Evolutionary conservation across 257 asterid genomes (phyloP), one percentile per base, ranked within the genome.

Genomic region (Forsythia suspensa): DNA sequence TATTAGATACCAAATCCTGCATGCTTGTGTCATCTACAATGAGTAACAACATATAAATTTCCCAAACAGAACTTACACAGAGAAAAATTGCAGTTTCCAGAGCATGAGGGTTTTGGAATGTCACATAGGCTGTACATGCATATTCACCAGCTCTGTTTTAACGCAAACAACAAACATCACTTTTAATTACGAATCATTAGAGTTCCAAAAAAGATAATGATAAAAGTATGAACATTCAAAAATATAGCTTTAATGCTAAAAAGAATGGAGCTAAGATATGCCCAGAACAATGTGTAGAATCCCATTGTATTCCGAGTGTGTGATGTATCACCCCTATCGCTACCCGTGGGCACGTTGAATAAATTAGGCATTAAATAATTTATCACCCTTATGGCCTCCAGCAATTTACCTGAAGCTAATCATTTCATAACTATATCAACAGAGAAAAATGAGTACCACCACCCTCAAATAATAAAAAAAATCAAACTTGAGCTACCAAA

Each of bases 61-160:
- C 57, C 42, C 71, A 70, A 52, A 76, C 70, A 36, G 80, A 70
- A 81, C 98, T 94, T 90, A 96, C 99, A 91, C 94, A 91, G 85
- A 96, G 97, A 83, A 96, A 90, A 63, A 94, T 89, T 68, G 97
- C 99, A 16, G 99, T 96, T 89, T 96, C 99, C 88, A 91, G 79
- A 84, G 98, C 92, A 88, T 94, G 96, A 59, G 92, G 71, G 82
- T 89, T 90, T 82, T 68, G 89, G 86, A 96, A 96, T 43, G 99
- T 91, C 82, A 96, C 98, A 71, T 96, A 96, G 39, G 98, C 98
- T 3, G 97, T 87, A 81, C 90, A 80, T 76, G 96, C 97, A 86
- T 86, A 80, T 81, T 91, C 95, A 75, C 97, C 97, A 76, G 89
- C 96, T 86, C 99, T 96, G 92, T 52, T 82, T 82, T 80, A 70